These are phyloP conservation scores for Didymellaceae sp. DNA, from an alignment of 2,329 filamentous ascomycete species.

Conservation along the genomic window DNA sequence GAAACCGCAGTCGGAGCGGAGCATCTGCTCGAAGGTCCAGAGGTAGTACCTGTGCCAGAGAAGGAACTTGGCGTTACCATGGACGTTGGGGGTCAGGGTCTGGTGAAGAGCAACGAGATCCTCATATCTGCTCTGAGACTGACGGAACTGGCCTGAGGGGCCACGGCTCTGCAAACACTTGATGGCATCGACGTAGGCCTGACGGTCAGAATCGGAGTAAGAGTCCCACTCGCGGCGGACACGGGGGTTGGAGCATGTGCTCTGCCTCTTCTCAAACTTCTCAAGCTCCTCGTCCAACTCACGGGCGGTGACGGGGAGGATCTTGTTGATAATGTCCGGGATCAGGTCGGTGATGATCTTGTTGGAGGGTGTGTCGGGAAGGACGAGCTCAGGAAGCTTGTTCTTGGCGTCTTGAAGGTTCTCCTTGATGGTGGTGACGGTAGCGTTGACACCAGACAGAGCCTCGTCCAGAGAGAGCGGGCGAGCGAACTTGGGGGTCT, in stretches of 20 bases:
- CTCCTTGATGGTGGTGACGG: conserved; percentile 25
- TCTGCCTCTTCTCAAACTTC: conserved; percentile 23
- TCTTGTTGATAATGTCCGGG: conserved; percentile 1
- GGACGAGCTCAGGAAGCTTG: conserved; percentile 7
- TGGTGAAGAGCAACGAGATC: conserved; percentile 46
- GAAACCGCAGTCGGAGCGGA: conserved; percentile 54
- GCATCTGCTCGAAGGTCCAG: conserved; percentile 51
- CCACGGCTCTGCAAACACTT: conserved; percentile 37
- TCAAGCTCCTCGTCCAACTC: conserved; percentile 17
- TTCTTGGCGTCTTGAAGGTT: conserved; percentile 19
- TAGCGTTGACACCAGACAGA: conserved; percentile 18
- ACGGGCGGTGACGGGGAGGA: conserved; percentile 5
- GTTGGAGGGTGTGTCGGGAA: conserved; percentile 6
- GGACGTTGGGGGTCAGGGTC: conserved; percentile 41
- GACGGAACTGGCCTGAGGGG: conserved; percentile 33
- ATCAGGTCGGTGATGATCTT: conserved; percentile 13
- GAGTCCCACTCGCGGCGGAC: conserved; percentile 44
- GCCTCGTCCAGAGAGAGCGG: conserved; percentile 20
- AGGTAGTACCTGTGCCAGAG: conserved; percentile 54
- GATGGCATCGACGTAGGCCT: conserved; percentile 37
- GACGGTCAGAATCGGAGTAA: conserved; percentile 28
- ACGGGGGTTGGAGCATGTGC: conserved; percentile 36
- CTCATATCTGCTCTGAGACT: conserved; percentile 42
- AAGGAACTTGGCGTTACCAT: conserved; percentile 48
- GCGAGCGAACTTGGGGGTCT: conserved; percentile 23